Conservation (phyloP, 164 flowering plant genomes). For the Tetrastigma voinierianum region DNA sequence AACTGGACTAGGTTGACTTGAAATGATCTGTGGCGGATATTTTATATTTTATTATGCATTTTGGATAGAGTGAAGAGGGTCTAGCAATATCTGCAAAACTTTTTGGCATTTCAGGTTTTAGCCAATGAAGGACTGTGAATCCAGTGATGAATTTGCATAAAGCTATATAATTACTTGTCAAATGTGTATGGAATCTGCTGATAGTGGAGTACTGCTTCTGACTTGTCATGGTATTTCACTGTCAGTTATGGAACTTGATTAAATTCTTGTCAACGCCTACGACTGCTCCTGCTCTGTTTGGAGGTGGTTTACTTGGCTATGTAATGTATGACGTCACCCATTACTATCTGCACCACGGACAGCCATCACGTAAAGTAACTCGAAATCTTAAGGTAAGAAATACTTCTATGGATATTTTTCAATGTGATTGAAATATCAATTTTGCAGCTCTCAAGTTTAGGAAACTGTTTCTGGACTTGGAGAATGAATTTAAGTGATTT, state of each 20-base stretch:
- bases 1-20: no score
- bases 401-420: neutral
- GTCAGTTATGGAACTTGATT: conserved; percentile 74
- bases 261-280: conserved; percentile 64
- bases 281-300: conserved; percentile 75
- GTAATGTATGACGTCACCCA: conserved; percentile 89
- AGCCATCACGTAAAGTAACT: conserved; percentile 55
- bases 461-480: neutral
- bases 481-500: no score
- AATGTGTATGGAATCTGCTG: no score
- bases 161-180: neutral
- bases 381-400: conserved; percentile 68
- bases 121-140: no score
- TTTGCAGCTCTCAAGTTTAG: neutral
- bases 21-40: no score
- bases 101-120: no score
- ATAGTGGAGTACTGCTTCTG: neutral
- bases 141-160: neutral
- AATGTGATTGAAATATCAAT: no score
- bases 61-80: no score
- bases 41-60: no score
- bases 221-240: neutral
- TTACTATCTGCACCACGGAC: conserved; percentile 92
- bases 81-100: no score
- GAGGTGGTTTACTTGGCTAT: conserved; percentile 86